These are phyloP conservation scores for Filosporella fistucella DNA, from an alignment of 495 filamentous ascomycete genomes.

Conservation along the genomic window DNA sequence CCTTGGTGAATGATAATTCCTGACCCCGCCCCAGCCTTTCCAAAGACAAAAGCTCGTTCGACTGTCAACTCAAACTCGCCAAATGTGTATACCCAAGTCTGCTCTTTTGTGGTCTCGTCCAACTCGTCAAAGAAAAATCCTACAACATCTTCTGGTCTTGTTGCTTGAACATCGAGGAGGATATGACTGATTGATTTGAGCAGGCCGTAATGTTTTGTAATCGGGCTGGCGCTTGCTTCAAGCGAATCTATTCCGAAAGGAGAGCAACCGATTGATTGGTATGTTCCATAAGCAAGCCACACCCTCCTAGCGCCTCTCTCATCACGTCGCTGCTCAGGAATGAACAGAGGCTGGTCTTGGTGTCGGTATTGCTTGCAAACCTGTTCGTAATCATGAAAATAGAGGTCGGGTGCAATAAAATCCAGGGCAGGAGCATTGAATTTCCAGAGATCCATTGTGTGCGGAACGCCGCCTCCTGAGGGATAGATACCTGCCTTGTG, in stretches of 20 bases:
- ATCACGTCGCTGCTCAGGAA: slow-evolving; percentile 44
- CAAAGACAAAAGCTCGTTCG: slow-evolving; percentile 44
- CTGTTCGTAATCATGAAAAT: slow-evolving; percentile 38
- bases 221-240: slow-evolving; percentile 18
- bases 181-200: slow-evolving; percentile 30
- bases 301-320: slow-evolving; percentile 40
- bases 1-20: slow-evolving; percentile 42
- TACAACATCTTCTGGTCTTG: slow-evolving; percentile 27
- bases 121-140: slow-evolving; percentile 46
- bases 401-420: slow-evolving; percentile 44
- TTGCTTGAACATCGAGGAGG: slow-evolving; percentile 34
- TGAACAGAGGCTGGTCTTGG: slow-evolving; percentile 42
- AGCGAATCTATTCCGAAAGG: slow-evolving; percentile 45
- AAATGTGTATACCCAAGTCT: slow-evolving; percentile 8
- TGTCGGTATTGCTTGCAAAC: slow-evolving; percentile 38
- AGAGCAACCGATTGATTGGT: slow-evolving; percentile 33
- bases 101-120: slow-evolving; percentile 22
- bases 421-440: slow-evolving; percentile 34
- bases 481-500: slow-evolving; percentile 39
- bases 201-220: slow-evolving; percentile 37
- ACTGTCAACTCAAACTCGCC: slow-evolving; percentile 32
- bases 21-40: slow-evolving; percentile 32
- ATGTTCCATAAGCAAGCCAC: slow-evolving; percentile 38
- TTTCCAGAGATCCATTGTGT: slow-evolving; percentile 42
- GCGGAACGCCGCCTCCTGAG: slow-evolving; percentile 34